These are phyloP conservation scores for Venturia asperata DNA, from an alignment of 2,329 filamentous ascomycete genomes.

Conservation along the genomic window DNA sequence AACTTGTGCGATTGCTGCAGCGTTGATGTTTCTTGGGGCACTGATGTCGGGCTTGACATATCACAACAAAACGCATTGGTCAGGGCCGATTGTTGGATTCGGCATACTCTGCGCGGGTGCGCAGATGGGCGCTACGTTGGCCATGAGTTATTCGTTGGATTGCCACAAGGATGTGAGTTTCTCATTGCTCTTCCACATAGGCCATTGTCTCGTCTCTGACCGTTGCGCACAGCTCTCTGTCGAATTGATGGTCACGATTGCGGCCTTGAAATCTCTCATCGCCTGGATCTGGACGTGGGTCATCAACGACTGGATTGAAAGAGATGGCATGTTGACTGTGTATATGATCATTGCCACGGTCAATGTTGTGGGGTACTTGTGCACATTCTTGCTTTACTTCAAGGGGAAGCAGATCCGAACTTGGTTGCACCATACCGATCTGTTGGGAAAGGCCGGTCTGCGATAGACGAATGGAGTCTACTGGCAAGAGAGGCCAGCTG, in stretches of 20 bases:
- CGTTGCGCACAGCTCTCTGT: constrained; percentile 22
- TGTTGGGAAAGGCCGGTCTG: constrained; percentile 21
- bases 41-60: constrained; percentile 42
- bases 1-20: constrained; percentile 35
- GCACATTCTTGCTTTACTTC: constrained; percentile 21
- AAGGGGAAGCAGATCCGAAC: constrained; percentile 23
- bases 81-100: constrained; percentile 41
- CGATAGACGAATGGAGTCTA: background rate
- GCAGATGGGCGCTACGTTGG: constrained; percentile 28
- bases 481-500: no score
- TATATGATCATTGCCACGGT: constrained; percentile 22
- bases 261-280: constrained; percentile 26
- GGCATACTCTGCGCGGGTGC: constrained; percentile 31
- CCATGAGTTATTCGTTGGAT: constrained; percentile 26
- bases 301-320: constrained; percentile 23
- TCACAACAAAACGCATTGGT: constrained; percentile 37
- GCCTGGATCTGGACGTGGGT: constrained; percentile 28
- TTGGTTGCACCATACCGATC: constrained; percentile 21
- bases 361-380: constrained; percentile 22
- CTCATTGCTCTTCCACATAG: background rate
- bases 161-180: constrained; percentile 24
- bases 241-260: constrained; percentile 29
- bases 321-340: constrained; percentile 21
- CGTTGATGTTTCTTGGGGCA: constrained; percentile 39
- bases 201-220: constrained; percentile 10